Evolutionary conservation across 2,329 filamentous ascomycete species (phyloP), one percentile per base, ranked within the genome.

Genomic region (Apiospora koreana): DNA sequence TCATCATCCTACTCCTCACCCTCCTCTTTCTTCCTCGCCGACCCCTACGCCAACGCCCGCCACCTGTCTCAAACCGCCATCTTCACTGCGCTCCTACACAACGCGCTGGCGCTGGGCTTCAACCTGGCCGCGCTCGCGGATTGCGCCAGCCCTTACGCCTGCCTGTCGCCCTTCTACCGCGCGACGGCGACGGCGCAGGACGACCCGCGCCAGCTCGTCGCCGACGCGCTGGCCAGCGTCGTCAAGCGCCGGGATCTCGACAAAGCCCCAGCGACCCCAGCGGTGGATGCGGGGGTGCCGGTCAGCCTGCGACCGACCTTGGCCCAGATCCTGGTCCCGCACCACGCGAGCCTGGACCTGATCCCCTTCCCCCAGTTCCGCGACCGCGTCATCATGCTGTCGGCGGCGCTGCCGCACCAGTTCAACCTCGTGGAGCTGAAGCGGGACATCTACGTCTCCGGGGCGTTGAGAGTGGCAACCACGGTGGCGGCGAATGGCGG

Each of bases 381-480:
- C 2, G 76, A 77, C 3, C 74, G 78, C 7, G 79, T 76, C 2
- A 80, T 82, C 54, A 76, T 77, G 38, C 69, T 82, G 50, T 73
- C 75, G 18, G 77, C 78, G 18, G 75, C 76, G 0, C 72, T 75
- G 65, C 80, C 80, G 1, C 73, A 77, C 43, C 21, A 75, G 0
- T 80, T 81, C 67, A 74, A 80, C 69, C 72, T 78, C 1, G 74
- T 76, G 73, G 81, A 83, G 7, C 69, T 83, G 50, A 83, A 83
- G 69, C 73, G 74, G 58, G 81, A 83, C 73, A 77, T 83, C 50
- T 78, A 79, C 23, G 73, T 75, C 18, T 73, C 73, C 8, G 75
- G 76, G 67, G 80, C 78, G 2, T 50, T 81, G 68, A 58, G 50
- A 21, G 67, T 76, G 9, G 79, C 74, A 65, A 75, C 70, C 21